Evolutionary conservation across 371 early-diverging fungal genomes (phyloP), one percentile per base, ranked within the genome.

Genomic region (Parasitella parasitica): DNA sequence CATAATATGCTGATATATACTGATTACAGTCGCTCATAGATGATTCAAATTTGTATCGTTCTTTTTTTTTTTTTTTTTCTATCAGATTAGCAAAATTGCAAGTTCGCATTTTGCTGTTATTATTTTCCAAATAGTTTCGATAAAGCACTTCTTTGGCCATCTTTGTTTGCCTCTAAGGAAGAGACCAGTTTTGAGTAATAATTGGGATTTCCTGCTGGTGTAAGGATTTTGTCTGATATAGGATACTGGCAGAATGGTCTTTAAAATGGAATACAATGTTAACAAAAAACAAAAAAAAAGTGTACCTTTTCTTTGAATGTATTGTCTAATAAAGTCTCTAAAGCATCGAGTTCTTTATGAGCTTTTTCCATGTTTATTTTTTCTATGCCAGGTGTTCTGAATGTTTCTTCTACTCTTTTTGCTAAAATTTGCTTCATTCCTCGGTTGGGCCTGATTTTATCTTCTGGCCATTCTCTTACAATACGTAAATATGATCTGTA

Each of bases 151-250:
- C 76, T 75, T 59, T 73, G 73, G 34, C 73, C 73, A 35, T 79
- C 74, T 38, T 81, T 81, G 16, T 70, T 77, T 43, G 80, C 83
- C 52, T 81, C 81, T 30, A 86, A 62, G 37, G 81, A 72, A 20
- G 80, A 67, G 24, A 84, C 64, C 13, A 86, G 76, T 38, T 78
- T 75, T 36, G 81, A 71, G 50, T 86, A 86, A 61, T 86, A 86
- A 59, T 86, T 83, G 41, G 86, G 86, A 57, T 83, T 82, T 55
- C 81, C 76, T 35, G 84, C 86, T 27, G 86, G 86, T 3, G 72
- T 76, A 59, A 86, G 61, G 30, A 84, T 75, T 58, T 80, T 82
- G 54, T 84, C 72, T 11, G 86, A 83, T 15, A 86, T 66, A 4
- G 86, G 86, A 41, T 84, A 86, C 86, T 86, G 16, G 35, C 15